Conservation (phyloP, 176 grass and related monocot genomes). For the Musa schizocarpa region DNA sequence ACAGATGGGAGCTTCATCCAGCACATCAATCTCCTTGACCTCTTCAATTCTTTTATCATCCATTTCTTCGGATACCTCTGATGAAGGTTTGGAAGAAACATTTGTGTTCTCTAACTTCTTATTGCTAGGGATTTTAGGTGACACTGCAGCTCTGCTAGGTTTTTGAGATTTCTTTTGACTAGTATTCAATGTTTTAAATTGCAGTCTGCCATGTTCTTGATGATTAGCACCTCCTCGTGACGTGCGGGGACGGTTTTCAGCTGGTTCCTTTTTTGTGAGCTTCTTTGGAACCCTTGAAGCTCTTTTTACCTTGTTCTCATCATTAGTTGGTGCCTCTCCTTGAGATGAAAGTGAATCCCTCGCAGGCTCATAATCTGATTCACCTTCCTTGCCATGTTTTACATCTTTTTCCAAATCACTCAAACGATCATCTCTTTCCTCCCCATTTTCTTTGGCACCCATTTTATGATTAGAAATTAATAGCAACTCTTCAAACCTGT, state of each 20-base stretch:
- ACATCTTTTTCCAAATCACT: conserved; percentile 39
- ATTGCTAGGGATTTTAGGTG: conserved; percentile 35
- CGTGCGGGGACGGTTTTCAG: conserved; percentile 32
- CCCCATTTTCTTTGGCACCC: conserved; percentile 74
- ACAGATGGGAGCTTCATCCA: conserved; percentile 84
- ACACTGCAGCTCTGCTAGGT: conserved; percentile 32
- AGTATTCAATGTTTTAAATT: conserved; percentile 54
- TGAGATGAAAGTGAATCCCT: conserved; percentile 75
- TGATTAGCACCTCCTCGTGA: conserved; percentile 41
- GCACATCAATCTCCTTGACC: conserved; percentile 86
- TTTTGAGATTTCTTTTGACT: conserved; percentile 55
- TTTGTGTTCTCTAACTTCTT: conserved; percentile 40
- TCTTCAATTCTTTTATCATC: conserved; percentile 67
- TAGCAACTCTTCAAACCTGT: conserved; percentile 20
- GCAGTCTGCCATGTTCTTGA: conserved; percentile 48
- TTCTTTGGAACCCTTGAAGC: conserved; percentile 62
- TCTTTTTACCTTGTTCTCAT: conserved; percentile 55
- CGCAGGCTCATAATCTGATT: conserved; percentile 53
- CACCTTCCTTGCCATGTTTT: conserved; percentile 51
- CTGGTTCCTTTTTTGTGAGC: conserved; percentile 59
- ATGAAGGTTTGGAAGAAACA: conserved; percentile 42
- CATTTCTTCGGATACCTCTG: conserved; percentile 66
- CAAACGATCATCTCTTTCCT: conserved; percentile 52
- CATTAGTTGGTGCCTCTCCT: conserved; percentile 43
- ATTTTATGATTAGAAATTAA: conserved; percentile 30